These are phyloP conservation scores for Shiraia sp. DNA, from an alignment of 2,329 filamentous ascomycete genomes.

Conservation along the genomic window DNA sequence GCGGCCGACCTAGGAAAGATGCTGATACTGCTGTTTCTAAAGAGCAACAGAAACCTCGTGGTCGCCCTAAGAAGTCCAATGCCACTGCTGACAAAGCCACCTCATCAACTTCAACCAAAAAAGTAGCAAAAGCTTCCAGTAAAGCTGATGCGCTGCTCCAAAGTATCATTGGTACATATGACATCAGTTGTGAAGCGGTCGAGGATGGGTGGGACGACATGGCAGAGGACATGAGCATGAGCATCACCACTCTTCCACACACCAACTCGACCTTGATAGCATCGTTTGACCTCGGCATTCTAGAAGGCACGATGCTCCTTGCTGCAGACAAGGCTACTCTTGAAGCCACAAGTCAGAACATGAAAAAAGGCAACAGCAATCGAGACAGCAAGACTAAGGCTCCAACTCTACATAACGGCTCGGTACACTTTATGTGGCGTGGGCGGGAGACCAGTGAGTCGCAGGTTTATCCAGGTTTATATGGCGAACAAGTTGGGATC, in stretches of 20 bases:
- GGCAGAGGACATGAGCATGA: not conserved
- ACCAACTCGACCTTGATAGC: not conserved
- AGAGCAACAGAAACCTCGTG: no score
- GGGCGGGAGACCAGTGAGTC: not conserved
- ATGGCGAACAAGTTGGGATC: not conserved
- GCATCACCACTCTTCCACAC: constrained; percentile 2
- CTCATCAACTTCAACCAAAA: not conserved
- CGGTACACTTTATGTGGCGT: constrained; percentile 1
- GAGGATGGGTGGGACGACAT: not conserved
- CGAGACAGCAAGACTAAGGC: no score
- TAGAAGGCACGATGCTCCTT: constrained; percentile 5
- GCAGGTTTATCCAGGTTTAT: not conserved
- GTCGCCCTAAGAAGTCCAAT: no score
- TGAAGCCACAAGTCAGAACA: not conserved
- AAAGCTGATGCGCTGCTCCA: not conserved
- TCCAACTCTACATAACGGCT: not conserved
- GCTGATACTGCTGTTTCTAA: no score
- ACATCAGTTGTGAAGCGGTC: constrained; percentile 1
- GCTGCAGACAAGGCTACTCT: not conserved
- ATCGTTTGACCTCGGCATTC: constrained; percentile 1
- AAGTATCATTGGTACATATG: constrained; percentile 3
- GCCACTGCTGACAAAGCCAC: no score
- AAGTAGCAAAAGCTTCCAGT: not conserved
- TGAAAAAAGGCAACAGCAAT: no score
- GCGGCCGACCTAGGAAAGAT: no score